phyloP scores from a whole-genome alignment of 164 flowering plant genomes.

The Malania oleifera region DNA sequence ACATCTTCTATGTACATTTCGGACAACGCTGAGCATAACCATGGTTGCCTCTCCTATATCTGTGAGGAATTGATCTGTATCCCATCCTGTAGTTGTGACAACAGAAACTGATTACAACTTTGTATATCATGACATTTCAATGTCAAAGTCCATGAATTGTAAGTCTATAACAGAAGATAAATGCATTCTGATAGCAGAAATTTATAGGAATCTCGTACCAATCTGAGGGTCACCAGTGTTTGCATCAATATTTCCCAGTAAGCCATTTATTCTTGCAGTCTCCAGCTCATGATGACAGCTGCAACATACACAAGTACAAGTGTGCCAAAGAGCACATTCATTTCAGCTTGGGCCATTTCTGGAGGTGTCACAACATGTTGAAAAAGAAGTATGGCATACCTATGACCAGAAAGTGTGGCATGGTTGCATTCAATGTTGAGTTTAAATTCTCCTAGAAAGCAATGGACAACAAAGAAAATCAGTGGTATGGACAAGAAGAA shows the following conservation, averaged over 20 bases:
- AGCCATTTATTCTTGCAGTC: slow-evolving; percentile 90
- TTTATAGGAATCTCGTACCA: slow-evolving; percentile 35
- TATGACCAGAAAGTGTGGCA: slow-evolving; percentile 93
- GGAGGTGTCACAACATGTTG: background rate
- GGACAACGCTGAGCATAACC: slow-evolving; percentile 80
- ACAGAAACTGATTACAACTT: background rate
- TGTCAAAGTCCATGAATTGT: background rate
- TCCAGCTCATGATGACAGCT: slow-evolving; percentile 99
- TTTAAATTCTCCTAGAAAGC: slow-evolving; percentile 71
- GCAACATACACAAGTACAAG: slow-evolving; percentile 7
- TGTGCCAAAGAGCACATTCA: background rate
- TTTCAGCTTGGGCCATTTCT: background rate
- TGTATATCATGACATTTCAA: background rate
- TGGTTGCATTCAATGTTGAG: slow-evolving; percentile 97
- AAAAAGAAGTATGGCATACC: slow-evolving; percentile 30
- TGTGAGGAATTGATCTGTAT: slow-evolving; percentile 92
- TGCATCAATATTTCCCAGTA: slow-evolving; percentile 94
- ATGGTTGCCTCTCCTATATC: slow-evolving; percentile 85
- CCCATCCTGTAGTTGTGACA: slow-evolving; percentile 72
- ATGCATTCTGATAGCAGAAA: background rate
- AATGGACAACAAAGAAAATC: background rate
- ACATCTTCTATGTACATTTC: slow-evolving; percentile 53
- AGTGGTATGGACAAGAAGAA: background rate
- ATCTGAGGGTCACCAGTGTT: slow-evolving; percentile 95
- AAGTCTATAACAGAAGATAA: background rate